These are phyloP conservation scores for Austroboletus niveus DNA, from an alignment of 1,284 basidiomycete species.

Conservation along the genomic window DNA sequence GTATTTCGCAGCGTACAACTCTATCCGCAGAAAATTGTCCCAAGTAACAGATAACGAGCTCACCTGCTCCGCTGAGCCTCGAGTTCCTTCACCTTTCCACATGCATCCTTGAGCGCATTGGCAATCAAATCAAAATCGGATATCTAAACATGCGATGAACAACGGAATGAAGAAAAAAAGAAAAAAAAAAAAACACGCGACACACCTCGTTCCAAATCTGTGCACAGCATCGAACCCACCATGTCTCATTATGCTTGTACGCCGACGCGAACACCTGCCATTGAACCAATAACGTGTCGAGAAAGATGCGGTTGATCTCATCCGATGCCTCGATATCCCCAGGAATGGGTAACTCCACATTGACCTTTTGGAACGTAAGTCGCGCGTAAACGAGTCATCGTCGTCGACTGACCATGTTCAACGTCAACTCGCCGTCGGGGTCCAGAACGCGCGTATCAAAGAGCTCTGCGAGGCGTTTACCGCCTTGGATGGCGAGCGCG, in stretches of 20 bases:
- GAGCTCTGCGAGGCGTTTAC: slow-evolving; percentile 59
- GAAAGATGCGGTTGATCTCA: slow-evolving; percentile 36
- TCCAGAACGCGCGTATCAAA: slow-evolving; percentile 68
- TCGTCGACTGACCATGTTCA: slow-evolving; percentile 62
- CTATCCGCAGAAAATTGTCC: too few species aligned
- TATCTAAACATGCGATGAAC: slow-evolving; percentile 15
- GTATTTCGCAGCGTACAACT: too few species aligned
- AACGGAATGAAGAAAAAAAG: too few species aligned
- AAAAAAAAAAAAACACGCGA: neutral
- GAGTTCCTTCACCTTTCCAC: slow-evolving; percentile 17
- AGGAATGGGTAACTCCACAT: slow-evolving; percentile 56
- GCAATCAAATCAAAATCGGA: slow-evolving; percentile 33
- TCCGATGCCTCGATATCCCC: slow-evolving; percentile 28
- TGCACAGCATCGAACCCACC: slow-evolving; percentile 71
- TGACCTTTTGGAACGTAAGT: slow-evolving; percentile 34
- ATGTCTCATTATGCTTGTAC: slow-evolving; percentile 58
- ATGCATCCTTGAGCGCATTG: slow-evolving; percentile 25
- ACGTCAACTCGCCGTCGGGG: slow-evolving; percentile 59
- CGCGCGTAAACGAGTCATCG: neutral
- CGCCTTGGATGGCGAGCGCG: slow-evolving; percentile 73
- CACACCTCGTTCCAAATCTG: slow-evolving; percentile 76
- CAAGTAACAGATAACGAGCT: too few species aligned
- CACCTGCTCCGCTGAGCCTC: neutral
- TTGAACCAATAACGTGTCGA: slow-evolving; percentile 38
- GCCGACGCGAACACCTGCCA: slow-evolving; percentile 36